These are phyloP conservation scores for Talaromyces piceae DNA, from an alignment of 2,329 filamentous ascomycete species.

Conservation along the genomic window DNA sequence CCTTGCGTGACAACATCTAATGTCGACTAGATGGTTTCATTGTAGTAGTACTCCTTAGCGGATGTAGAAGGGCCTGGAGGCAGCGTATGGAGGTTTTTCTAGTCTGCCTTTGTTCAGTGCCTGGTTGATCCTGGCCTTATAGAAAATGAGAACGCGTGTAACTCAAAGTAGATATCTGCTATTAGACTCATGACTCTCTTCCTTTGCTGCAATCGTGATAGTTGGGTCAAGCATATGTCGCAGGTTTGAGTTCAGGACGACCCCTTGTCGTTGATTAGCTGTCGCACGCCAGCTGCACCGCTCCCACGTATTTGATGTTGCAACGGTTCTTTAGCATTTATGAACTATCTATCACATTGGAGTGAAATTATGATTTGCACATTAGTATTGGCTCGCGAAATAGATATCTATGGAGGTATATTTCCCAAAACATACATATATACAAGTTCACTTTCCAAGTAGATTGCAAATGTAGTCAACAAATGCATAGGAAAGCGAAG, in stretches of 20 bases:
- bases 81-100: slow-evolving; percentile 16
- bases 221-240: slow-evolving; percentile 32
- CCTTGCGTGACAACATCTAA: slow-evolving; percentile 18
- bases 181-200: slow-evolving; percentile 32
- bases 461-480: not conserved
- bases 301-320: no score
- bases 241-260: no score
- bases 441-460: slow-evolving; percentile 3
- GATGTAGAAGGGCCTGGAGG: slow-evolving; percentile 30
- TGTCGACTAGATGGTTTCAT: slow-evolving; percentile 27
- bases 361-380: not conserved
- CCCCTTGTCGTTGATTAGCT: no score
- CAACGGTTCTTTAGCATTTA: not conserved
- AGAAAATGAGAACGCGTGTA: slow-evolving; percentile 30
- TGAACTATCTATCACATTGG: not conserved
- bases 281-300: no score
- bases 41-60: slow-evolving; percentile 31
- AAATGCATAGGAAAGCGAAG: not conserved
- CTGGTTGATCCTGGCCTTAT: slow-evolving; percentile 30
- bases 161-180: slow-evolving; percentile 33
- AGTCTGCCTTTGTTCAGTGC: slow-evolving; percentile 23
- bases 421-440: slow-evolving; percentile 4
- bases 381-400: not conserved
- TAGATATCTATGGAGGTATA: slow-evolving; percentile 8
- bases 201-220: slow-evolving; percentile 27